Percentiles rank a stretch among this genome's conserved stretches.
These are phyloP conservation scores for Diaporthe amygdali DNA, from an alignment of 2,329 filamentous ascomycete species.

Conservation along the genomic window DNA sequence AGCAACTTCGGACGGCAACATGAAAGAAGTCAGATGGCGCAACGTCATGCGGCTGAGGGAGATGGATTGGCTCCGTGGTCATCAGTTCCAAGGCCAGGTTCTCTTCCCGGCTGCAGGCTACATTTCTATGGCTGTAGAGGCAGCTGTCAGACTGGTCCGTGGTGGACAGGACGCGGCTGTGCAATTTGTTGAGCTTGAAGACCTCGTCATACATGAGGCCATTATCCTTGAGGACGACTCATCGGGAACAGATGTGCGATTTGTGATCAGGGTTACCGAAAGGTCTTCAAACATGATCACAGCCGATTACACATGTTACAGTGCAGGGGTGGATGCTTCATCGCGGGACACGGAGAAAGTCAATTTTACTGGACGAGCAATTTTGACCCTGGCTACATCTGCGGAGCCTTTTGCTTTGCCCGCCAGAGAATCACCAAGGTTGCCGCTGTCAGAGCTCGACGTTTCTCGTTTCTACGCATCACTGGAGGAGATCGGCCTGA, in stretches of 20 bases:
- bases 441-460: not conserved
- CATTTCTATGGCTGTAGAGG: conserved; percentile 50
- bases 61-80: conserved; percentile 43
- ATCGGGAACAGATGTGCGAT: conserved; percentile 17
- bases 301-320: not conserved
- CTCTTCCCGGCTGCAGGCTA: conserved; percentile 53
- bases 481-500: not conserved
- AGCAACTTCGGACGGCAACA: too few relatives aligned
- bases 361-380: too few relatives aligned
- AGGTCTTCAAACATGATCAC: not conserved
- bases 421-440: conserved; percentile 19
- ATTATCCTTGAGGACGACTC: conserved; percentile 21
- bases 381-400: too few relatives aligned
- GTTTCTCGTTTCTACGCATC: not conserved
- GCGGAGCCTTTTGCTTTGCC: not conserved
- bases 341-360: not conserved
- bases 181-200: not conserved
- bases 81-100: conserved; percentile 40
- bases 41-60: conserved; percentile 21
- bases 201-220: conserved; percentile 27
- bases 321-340: not conserved
- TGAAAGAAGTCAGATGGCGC: too few relatives aligned
- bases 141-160: conserved; percentile 33
- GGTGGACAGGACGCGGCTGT: not conserved
- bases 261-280: too few relatives aligned